Evolutionary conservation across 202 grass and related monocot species (phyloP).

Genomic region (Musa balbisiana): DNA sequence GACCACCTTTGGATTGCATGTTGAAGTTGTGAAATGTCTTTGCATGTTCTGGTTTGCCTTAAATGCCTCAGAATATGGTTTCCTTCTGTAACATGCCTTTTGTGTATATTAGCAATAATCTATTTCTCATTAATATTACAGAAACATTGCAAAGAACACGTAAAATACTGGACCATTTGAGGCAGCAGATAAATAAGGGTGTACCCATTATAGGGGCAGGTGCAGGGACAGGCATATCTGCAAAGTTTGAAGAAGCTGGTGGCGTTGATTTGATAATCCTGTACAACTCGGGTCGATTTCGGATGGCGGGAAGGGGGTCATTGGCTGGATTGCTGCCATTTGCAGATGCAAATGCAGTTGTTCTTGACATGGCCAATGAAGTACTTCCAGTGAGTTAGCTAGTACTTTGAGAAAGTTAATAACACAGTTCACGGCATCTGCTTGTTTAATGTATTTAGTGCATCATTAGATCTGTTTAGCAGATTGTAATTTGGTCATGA

Average conservation of each 20-base stretch:
- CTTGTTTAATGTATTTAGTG: background rate
- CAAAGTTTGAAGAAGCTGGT: constrained; percentile 92
- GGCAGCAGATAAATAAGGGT: constrained; percentile 66
- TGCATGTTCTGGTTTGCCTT: background rate
- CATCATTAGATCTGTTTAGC: background rate
- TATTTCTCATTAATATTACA: constrained; percentile 18
- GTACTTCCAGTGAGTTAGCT: constrained; percentile 54
- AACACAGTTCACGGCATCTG: background rate
- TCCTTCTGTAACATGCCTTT: background rate
- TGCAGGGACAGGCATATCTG: constrained; percentile 89
- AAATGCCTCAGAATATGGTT: background rate
- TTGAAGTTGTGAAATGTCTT: background rate
- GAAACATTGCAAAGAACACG: constrained; percentile 64
- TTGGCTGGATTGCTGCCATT: constrained; percentile 85
- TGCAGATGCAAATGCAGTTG: constrained; percentile 84
- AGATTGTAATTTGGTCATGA: background rate
- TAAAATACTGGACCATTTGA: constrained; percentile 50
- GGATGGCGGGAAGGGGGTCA: constrained; percentile 90
- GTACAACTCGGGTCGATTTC: constrained; percentile 90
- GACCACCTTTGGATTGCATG: too few species aligned
- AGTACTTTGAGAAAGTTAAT: background rate
- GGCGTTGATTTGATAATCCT: constrained; percentile 91
- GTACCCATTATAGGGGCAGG: constrained; percentile 80
- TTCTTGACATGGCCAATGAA: constrained; percentile 96
- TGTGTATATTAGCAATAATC: background rate